Evolutionary conservation across 2,329 filamentous ascomycete species (phyloP).

Genomic region (Fusarium xyrophilum): DNA sequence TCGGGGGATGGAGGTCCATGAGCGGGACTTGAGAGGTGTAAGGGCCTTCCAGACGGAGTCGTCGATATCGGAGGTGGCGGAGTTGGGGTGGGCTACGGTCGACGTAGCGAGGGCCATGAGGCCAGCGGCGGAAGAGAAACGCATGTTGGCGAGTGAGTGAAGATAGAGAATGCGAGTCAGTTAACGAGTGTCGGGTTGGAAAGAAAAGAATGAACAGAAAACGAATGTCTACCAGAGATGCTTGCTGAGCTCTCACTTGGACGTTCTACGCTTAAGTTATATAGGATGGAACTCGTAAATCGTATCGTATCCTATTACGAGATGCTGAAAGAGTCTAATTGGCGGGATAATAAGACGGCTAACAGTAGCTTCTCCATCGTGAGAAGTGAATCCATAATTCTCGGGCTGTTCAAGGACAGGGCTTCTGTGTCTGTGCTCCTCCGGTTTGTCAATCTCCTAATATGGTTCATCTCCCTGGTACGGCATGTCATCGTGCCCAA

Average conservation of each 20-base stretch:
- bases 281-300: background rate
- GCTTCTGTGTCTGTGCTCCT: background rate
- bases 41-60: conserved; percentile 42
- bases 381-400: background rate
- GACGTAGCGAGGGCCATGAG: conserved; percentile 38
- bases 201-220: background rate
- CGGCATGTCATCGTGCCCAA: background rate
- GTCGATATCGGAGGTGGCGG: conserved; percentile 41
- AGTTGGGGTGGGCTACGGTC: conserved; percentile 22
- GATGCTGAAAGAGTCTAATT: background rate
- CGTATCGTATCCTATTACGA: background rate
- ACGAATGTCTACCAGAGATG: conserved; percentile 23
- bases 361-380: background rate
- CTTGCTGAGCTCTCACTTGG: background rate
- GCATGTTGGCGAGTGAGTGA: conserved; percentile 25
- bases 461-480: background rate
- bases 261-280: background rate
- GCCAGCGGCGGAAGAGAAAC: conserved; percentile 30
- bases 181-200: conserved; percentile 8
- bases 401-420: accelerated
- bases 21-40: conserved; percentile 18
- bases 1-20: conserved; percentile 6
- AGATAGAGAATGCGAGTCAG: background rate
- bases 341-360: conserved; percentile 13
- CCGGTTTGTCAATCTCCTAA: background rate